Evolutionary conservation across 2,329 filamentous ascomycete genomes (phyloP).

Genomic region (Arthrobotrys sinensis): DNA sequence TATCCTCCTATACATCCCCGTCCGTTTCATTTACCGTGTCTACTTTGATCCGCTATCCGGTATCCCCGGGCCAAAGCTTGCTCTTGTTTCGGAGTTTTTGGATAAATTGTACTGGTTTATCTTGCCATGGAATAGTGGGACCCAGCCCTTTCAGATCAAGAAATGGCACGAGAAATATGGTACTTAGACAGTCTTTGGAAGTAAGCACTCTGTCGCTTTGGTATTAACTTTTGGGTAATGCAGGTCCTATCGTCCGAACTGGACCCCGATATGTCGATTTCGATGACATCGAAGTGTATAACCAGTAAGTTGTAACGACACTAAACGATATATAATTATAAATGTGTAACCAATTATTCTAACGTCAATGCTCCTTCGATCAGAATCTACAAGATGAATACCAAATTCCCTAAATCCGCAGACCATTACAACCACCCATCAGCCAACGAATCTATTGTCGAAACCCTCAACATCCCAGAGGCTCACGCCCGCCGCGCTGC

Average conservation of each 20-base stretch:
- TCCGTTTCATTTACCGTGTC: slow-evolving; percentile 64
- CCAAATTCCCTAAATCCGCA: slow-evolving; percentile 49
- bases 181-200: background rate
- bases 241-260: slow-evolving; percentile 68
- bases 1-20: slow-evolving; percentile 6
- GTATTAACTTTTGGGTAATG: background rate
- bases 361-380: background rate
- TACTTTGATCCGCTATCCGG: slow-evolving; percentile 65
- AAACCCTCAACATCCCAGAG: slow-evolving; percentile 35
- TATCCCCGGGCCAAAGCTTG: slow-evolving; percentile 66
- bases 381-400: slow-evolving; percentile 54
- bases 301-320: slow-evolving; percentile 62
- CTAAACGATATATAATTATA: too few species aligned
- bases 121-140: slow-evolving; percentile 2
- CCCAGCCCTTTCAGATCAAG: slow-evolving; percentile 3
- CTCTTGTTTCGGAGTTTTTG: slow-evolving; percentile 65
- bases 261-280: slow-evolving; percentile 66
- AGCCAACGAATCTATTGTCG: slow-evolving; percentile 39
- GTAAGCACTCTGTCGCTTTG: background rate
- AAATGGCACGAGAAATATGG: slow-evolving; percentile 41
- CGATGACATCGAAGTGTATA: slow-evolving; percentile 64
- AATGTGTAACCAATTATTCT: background rate
- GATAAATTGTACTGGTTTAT: slow-evolving; percentile 66
- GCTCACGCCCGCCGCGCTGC: slow-evolving; percentile 52
- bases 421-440: slow-evolving; percentile 48